Evolutionary conservation across 176 grass and related monocot species (phyloP).

Genomic region (Raddia guianensis): DNA sequence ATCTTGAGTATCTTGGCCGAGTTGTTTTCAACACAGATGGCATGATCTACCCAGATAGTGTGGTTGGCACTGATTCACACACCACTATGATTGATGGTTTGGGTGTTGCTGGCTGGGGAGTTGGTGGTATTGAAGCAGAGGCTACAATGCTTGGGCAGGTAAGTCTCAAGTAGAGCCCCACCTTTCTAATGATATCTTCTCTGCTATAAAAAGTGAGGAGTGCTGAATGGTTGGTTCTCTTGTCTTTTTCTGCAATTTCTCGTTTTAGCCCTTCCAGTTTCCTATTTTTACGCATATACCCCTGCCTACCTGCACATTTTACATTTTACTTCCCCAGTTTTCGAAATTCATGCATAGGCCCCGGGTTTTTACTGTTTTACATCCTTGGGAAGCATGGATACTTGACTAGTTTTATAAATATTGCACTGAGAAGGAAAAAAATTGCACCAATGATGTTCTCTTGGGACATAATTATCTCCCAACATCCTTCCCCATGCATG

Average conservation of each 20-base stretch:
- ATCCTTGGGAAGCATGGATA: too few species aligned
- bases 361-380: too few species aligned
- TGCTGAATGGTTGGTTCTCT: too few species aligned
- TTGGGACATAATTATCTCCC: background rate
- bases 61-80: conserved; percentile 95
- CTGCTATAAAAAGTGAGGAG: too few species aligned
- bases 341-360: too few species aligned
- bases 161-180: conserved; percentile 14
- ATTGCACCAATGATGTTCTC: background rate
- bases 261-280: too few species aligned
- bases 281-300: too few species aligned
- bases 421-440: background rate
- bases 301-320: too few species aligned
- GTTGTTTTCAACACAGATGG: conserved; percentile 88
- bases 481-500: background rate
- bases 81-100: conserved; percentile 98
- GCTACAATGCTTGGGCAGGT: conserved; percentile 97
- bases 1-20: conserved; percentile 91
- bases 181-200: conserved; percentile 11
- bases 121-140: conserved; percentile 95
- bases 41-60: conserved; percentile 80
- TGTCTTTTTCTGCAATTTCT: too few species aligned
- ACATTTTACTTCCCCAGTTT: too few species aligned
- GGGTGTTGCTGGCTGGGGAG: conserved; percentile 96
- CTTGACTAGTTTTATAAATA: background rate